Percentiles rank a stretch among this genome's conserved stretches.
These are phyloP conservation scores for Chamaecyparis obtusa DNA, from an alignment of 75 land plant species.

Conservation along the genomic window DNA sequence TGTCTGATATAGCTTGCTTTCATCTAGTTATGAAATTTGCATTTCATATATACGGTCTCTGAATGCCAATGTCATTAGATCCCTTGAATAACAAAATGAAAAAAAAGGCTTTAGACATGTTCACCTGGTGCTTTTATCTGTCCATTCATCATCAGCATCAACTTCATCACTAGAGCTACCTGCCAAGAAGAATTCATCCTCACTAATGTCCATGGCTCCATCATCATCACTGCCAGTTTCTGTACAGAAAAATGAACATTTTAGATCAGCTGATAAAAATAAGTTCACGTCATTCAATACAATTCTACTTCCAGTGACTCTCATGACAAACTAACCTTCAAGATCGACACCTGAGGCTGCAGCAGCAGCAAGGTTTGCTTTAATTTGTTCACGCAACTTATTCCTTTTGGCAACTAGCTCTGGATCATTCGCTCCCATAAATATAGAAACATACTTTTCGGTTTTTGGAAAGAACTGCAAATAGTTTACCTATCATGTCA, in stretches of 20 bases:
- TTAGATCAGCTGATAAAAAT: not conserved
- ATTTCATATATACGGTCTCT: not conserved
- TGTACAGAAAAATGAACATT: constrained; percentile 22
- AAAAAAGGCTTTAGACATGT: not conserved
- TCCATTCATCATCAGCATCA: constrained; percentile 99
- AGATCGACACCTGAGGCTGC: constrained; percentile 92
- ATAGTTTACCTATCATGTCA: not conserved
- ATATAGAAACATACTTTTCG: constrained; percentile 91
- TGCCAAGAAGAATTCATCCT: constrained; percentile 90
- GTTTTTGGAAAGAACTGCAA: constrained; percentile 98
- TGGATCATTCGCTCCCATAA: constrained; percentile 77
- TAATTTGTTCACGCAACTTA: constrained; percentile 76
- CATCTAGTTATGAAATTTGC: not conserved
- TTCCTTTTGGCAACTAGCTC: constrained; percentile 63
- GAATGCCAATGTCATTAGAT: not conserved
- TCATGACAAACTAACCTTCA: constrained; percentile 58
- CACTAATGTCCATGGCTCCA: constrained; percentile 70
- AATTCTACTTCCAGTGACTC: not conserved
- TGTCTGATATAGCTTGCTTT: not conserved
- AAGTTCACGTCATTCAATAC: not conserved
- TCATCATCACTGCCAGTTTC: constrained; percentile 99
- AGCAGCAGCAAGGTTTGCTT: constrained; percentile 81
- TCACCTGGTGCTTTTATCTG: constrained; percentile 94
- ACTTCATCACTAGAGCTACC: constrained; percentile 98
- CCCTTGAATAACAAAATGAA: not conserved